phyloP scores from a whole-genome alignment of 345 rosid genomes.

The Citropsis articulata region DNA sequence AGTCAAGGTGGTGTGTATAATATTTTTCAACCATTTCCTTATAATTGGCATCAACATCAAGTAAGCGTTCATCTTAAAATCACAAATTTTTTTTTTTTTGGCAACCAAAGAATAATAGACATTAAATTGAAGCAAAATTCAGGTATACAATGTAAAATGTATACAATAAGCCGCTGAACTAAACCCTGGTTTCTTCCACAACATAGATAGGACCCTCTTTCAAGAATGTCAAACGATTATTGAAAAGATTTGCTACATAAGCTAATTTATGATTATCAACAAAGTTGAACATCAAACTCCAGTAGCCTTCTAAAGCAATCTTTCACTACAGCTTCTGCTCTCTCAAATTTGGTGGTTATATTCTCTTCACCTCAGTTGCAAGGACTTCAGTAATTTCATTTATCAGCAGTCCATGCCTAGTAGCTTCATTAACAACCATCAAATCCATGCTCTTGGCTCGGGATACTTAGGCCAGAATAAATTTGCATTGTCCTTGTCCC shows the following conservation, averaged over 20 bases:
- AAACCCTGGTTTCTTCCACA: not conserved
- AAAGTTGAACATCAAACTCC: not conserved
- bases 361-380: not conserved
- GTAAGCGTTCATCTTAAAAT: too few species aligned
- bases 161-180: not conserved
- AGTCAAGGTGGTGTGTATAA: too few species aligned
- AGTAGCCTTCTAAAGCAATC: not conserved
- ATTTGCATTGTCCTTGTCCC: constrained; percentile 60
- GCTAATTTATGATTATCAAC: not conserved
- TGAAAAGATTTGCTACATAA: not conserved
- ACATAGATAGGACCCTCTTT: not conserved
- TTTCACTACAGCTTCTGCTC: not conserved
- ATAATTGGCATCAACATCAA: too few species aligned
- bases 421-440: constrained; percentile 56
- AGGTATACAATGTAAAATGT: not conserved
- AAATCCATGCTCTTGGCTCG: constrained; percentile 82
- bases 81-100: too few species aligned
- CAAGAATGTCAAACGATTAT: too few species aligned
- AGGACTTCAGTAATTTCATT: constrained; percentile 30
- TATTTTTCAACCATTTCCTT: too few species aligned
- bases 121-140: not conserved
- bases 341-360: not conserved
- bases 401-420: constrained; percentile 57
- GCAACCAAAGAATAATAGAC: not conserved
- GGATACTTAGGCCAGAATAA: constrained; percentile 82